phyloP scores from a whole-genome alignment of 805 yeast genomes.

The Lipomyces yamadae region DNA sequence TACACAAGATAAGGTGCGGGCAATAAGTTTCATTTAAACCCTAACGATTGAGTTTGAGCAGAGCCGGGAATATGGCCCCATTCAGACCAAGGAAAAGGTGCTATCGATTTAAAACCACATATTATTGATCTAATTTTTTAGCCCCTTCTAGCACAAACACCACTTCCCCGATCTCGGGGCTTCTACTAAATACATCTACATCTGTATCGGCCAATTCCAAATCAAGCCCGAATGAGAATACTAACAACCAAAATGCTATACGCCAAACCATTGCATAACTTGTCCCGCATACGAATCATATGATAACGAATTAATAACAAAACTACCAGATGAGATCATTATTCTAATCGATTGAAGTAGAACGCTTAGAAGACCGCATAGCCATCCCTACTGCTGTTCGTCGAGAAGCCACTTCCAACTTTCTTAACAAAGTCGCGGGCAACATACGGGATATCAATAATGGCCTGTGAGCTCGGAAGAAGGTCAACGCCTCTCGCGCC shows the following conservation, averaged over 20 bases:
- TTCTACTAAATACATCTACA: background rate
- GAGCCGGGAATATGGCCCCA: too few relatives aligned
- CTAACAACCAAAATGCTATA: background rate
- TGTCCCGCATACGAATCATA: background rate
- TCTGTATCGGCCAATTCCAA: background rate
- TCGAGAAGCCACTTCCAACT: constrained; percentile 68
- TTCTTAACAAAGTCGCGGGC: constrained; percentile 54
- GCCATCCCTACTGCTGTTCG: constrained; percentile 71
- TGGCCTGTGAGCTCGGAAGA: constrained; percentile 49
- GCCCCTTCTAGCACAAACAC: background rate
- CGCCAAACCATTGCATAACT: background rate
- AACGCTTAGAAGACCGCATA: constrained; percentile 79
- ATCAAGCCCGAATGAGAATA: background rate
- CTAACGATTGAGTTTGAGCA: too few relatives aligned
- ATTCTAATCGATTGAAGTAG: background rate
- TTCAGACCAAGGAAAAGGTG: too few relatives aligned
- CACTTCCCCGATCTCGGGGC: background rate
- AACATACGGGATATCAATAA: constrained; percentile 62
- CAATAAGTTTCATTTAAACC: too few relatives aligned
- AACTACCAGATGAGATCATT: background rate
- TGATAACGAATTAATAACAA: background rate
- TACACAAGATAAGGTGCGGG: too few relatives aligned
- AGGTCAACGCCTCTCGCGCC: constrained; percentile 66
- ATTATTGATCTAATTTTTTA: too few relatives aligned
- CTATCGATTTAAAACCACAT: too few relatives aligned